Evolutionary conservation across 352 stramenopile species (phyloP).

Genomic region (Peronospora farinosa): DNA sequence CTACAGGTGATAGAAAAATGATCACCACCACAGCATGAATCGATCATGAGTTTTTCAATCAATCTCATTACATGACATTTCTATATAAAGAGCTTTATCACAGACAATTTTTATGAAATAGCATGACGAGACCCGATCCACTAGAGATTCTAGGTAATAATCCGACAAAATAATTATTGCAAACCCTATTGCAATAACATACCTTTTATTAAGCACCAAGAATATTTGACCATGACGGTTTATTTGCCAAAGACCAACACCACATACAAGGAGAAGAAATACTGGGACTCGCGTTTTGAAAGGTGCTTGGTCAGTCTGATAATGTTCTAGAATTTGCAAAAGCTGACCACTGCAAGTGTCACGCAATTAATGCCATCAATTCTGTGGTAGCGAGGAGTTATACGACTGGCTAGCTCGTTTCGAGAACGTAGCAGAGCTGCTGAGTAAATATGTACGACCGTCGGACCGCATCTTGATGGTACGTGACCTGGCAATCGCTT

Average conservation of each 20-base stretch:
- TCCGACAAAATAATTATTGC: too few species aligned
- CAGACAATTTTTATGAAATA: too few species aligned
- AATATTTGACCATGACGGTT: conserved; percentile 25
- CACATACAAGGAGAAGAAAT: conserved; percentile 57
- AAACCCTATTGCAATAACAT: too few species aligned
- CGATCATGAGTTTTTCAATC: too few species aligned
- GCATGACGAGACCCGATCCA: too few species aligned
- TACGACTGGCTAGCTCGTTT: conserved; percentile 75
- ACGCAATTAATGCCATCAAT: not conserved
- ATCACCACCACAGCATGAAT: too few species aligned
- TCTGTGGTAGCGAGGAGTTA: conserved; percentile 41
- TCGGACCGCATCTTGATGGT: conserved; percentile 48
- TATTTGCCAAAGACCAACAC: conserved; percentile 46
- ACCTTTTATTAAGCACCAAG: not conserved
- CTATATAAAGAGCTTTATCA: too few species aligned
- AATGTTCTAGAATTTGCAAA: not conserved
- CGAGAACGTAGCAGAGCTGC: conserved; percentile 37
- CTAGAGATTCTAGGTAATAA: too few species aligned
- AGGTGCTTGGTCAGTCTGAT: conserved; percentile 11
- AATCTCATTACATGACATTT: too few species aligned
- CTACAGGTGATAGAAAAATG: too few species aligned
- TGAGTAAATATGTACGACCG: conserved; percentile 36
- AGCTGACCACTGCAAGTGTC: conserved; percentile 1
- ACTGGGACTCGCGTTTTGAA: conserved; percentile 71
- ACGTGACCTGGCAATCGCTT: not conserved